phyloP scores from a whole-genome alignment of 1,284 basidiomycete species.

The Cutaneotrichosporon cutaneum region DNA sequence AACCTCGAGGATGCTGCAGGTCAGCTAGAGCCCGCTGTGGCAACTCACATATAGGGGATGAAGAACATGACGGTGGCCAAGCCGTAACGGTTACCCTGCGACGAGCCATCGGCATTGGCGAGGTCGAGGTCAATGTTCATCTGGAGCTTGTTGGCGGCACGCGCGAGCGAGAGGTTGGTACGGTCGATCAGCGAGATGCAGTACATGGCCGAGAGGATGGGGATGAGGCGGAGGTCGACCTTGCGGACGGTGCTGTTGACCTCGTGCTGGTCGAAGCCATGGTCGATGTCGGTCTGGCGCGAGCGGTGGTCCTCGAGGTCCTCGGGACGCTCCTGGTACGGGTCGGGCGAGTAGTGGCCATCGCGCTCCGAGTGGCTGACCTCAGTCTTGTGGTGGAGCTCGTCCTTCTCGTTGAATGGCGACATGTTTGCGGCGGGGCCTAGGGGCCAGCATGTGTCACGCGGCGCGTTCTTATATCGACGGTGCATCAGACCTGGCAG shows the following conservation, averaged over 20 bases:
- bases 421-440: not conserved
- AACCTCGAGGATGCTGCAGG: slow-evolving; percentile 49
- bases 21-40: slow-evolving; percentile 16
- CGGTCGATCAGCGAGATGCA: slow-evolving; percentile 26
- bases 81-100: slow-evolving; percentile 44
- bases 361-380: not conserved
- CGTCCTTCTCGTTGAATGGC: not conserved
- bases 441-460: not conserved
- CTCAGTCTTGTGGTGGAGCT: not conserved
- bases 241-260: slow-evolving; percentile 17
- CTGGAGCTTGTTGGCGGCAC: slow-evolving; percentile 18
- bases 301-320: not conserved
- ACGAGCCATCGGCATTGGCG: slow-evolving; percentile 25
- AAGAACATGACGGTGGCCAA: slow-evolving; percentile 50
- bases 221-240: slow-evolving; percentile 25
- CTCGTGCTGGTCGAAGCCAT: slow-evolving; percentile 11
- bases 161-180: slow-evolving; percentile 31
- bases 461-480: not conserved
- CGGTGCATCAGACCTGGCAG: not conserved
- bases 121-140: slow-evolving; percentile 40
- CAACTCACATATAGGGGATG: slow-evolving; percentile 47
- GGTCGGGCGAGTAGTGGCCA: not conserved
- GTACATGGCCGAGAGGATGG: slow-evolving; percentile 22
- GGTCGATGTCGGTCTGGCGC: slow-evolving; percentile 20
- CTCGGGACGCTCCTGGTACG: not conserved